These are phyloP conservation scores for Vinca major DNA, from an alignment of 305 asterid genomes.

Conservation along the genomic window DNA sequence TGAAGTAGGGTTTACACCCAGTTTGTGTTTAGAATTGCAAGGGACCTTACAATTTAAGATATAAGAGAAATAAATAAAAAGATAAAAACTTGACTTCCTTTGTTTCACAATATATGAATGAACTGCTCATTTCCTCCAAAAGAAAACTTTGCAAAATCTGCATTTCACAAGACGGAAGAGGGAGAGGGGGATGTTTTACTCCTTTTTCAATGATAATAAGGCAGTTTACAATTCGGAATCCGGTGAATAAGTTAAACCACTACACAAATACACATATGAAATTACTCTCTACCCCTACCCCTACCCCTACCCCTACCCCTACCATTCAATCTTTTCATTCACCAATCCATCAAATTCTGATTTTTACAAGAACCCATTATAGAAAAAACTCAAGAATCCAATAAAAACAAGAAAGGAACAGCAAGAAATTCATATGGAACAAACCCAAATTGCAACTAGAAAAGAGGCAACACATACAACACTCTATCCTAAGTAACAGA, in stretches of 20 bases:
- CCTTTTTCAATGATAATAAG: not conserved
- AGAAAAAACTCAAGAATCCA: too few species aligned
- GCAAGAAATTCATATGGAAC: not conserved
- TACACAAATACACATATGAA: not conserved
- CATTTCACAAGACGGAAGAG: too few species aligned
- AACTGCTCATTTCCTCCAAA: too few species aligned
- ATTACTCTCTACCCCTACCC: not conserved
- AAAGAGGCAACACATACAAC: not conserved
- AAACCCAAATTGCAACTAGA: not conserved
- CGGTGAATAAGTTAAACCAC: not conserved
- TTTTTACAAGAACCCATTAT: slow-evolving; percentile 2
- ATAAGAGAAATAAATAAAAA: not conserved
- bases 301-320: not conserved
- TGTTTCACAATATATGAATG: not conserved
- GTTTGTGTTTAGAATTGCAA: too few species aligned
- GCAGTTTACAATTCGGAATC: not conserved
- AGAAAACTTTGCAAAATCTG: not conserved
- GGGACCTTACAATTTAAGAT: too few species aligned
- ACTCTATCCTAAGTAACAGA: not conserved
- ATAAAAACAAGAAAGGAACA: not conserved
- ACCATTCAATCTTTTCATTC: not conserved
- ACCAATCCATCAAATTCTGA: not conserved
- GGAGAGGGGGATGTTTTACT: not conserved
- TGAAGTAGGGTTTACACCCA: too few species aligned
- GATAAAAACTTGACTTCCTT: too few species aligned